Evolutionary conservation across 1,284 basidiomycete species (phyloP).

Genomic region (Trichosporon sp.): DNA sequence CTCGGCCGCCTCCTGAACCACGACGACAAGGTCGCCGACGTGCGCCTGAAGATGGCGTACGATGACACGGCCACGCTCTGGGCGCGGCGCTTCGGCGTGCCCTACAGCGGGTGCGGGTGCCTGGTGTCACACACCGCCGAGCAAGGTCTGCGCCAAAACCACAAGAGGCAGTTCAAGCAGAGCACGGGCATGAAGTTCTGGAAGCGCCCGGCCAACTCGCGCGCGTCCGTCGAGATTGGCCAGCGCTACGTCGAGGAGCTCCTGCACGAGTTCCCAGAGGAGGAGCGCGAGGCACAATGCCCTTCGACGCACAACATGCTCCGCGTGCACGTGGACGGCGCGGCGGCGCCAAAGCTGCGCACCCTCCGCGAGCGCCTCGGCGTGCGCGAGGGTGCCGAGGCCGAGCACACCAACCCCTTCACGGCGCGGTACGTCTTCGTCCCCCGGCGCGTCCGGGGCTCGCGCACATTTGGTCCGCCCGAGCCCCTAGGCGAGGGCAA

Average conservation of each 20-base stretch:
- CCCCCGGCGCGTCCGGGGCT: conserved; percentile 20
- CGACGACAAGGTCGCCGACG: conserved; percentile 45
- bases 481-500: neutral
- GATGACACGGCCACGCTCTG: conserved; percentile 36
- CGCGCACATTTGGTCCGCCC: conserved; percentile 8
- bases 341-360: neutral
- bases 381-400: neutral
- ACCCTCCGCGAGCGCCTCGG: neutral
- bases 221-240: conserved; percentile 10
- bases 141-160: neutral
- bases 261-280: conserved; percentile 13
- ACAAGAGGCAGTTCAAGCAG: neutral
- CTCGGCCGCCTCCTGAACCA: conserved; percentile 41
- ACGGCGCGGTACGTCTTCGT: conserved; percentile 23
- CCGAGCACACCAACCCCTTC: conserved; percentile 28
- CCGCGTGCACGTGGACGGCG: conserved; percentile 12
- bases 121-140: conserved; percentile 8
- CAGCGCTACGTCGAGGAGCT: neutral
- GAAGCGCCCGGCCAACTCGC: neutral
- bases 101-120: conserved; percentile 32
- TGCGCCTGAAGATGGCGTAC: conserved; percentile 33
- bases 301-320: conserved; percentile 31
- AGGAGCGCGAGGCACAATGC: conserved; percentile 26
- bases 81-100: conserved; percentile 34
- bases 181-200: conserved; percentile 25